Percentiles rank a stretch among this genome's conserved stretches.
phyloP scores from a whole-genome alignment of 179 eudicot genomes.

The Actinidia arguta region DNA sequence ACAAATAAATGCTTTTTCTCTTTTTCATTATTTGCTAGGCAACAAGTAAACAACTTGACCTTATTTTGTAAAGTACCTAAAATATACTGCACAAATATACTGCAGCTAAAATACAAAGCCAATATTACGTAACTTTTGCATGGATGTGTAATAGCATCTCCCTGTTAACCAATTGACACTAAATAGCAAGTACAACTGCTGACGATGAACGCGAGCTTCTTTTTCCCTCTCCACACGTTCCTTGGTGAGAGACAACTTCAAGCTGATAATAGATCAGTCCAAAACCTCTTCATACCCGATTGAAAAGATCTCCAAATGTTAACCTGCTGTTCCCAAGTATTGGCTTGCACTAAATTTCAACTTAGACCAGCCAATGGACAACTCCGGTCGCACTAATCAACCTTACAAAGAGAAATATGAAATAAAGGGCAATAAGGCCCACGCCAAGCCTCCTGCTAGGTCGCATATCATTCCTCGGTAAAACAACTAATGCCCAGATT shows the following conservation, averaged over 20 bases:
- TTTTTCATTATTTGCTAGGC: background rate
- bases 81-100: no score
- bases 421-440: slow-evolving; percentile 8
- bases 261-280: background rate
- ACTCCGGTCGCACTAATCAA: background rate
- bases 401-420: background rate
- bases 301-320: background rate
- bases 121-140: no score
- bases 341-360: background rate
- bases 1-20: background rate
- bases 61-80: background rate
- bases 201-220: no score
- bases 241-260: background rate
- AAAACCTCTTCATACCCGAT: background rate
- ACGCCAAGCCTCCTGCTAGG: slow-evolving; percentile 12
- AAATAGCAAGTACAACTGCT: no score
- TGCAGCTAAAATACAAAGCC: no score
- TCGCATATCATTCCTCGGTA: slow-evolving; percentile 10
- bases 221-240: background rate
- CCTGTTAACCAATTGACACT: no score
- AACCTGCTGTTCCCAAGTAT: background rate
- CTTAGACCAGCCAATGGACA: background rate
- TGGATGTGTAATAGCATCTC: no score
- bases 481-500: slow-evolving; percentile 9
- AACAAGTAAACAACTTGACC: background rate